A percentile compares a stretch with the other conserved stretches of the same genome.
Evolutionary conservation across 73 alveolate species (phyloP).

Genomic region (Paramecium caudatum): DNA sequence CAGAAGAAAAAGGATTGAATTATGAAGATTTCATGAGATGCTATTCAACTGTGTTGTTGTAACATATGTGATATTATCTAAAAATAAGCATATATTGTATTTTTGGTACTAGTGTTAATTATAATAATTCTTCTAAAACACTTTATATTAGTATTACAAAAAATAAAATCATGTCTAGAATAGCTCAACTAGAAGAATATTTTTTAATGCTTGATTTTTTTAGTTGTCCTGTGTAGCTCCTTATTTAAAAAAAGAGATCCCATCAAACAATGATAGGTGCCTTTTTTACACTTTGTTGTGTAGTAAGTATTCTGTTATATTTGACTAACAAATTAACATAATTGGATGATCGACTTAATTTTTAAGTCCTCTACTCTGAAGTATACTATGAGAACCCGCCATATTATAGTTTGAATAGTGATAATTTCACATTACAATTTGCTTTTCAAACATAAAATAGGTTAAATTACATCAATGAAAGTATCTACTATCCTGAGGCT

Average conservation of each 20-base stretch:
- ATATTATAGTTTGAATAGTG: not conserved
- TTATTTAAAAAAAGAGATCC: not conserved
- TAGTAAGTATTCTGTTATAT: not conserved
- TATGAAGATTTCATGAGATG: not conserved
- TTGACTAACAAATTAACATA: not conserved
- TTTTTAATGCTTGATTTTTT: not conserved
- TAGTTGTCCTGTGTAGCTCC: not conserved
- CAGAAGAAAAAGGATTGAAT: conserved; percentile 14
- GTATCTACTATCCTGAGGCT: conserved; percentile 30
- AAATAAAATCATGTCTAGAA: too few species aligned
- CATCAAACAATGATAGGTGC: conserved; percentile 37
- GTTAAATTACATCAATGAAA: conserved; percentile 21
- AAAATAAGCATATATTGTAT: too few species aligned
- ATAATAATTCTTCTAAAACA: too few species aligned
- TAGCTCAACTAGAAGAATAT: not conserved
- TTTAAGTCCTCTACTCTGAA: conserved; percentile 14
- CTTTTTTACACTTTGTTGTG: not conserved
- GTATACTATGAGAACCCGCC: not conserved
- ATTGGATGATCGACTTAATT: conserved; percentile 21
- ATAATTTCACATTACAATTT: conserved; percentile 16
- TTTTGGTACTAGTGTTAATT: too few species aligned
- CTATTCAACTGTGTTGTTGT: too few species aligned
- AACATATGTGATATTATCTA: too few species aligned
- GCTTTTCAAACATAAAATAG: conserved; percentile 26
- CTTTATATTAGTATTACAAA: too few species aligned